These are phyloP conservation scores for Barnettozyma pratensis DNA, from an alignment of 805 yeast genomes.

Conservation along the genomic window DNA sequence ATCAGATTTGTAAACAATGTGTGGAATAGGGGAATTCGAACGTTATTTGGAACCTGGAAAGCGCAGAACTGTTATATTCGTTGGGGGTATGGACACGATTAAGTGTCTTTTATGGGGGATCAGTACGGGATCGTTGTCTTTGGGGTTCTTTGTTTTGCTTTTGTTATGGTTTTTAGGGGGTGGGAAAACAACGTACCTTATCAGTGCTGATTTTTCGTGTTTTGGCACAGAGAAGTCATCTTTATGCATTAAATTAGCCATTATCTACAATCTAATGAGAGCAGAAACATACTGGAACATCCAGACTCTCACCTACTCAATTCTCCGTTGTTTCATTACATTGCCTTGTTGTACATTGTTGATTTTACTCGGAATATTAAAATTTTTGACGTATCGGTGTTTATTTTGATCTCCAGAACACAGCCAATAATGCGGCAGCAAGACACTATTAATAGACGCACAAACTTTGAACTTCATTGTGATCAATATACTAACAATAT, in stretches of 20 bases:
- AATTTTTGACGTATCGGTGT: not conserved
- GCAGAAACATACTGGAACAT: too few species aligned
- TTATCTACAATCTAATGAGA: too few species aligned
- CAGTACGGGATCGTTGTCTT: not conserved
- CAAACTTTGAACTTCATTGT: not conserved
- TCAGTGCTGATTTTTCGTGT: not conserved
- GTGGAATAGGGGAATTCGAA: not conserved
- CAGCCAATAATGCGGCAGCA: not conserved
- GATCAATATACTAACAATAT: slow-evolving; percentile 9
- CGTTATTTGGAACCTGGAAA: not conserved
- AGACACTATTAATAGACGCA: not conserved
- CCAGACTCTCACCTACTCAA: not conserved
- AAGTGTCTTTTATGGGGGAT: not conserved
- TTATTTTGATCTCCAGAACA: not conserved
- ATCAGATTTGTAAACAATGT: not conserved
- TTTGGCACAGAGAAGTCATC: too few species aligned
- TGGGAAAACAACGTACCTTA: not conserved
- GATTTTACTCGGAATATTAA: not conserved
- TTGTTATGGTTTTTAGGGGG: not conserved
- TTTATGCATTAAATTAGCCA: too few species aligned
- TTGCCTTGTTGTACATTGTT: not conserved
- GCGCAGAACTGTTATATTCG: too few species aligned
- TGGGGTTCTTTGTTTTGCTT: not conserved
- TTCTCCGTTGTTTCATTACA: not conserved
- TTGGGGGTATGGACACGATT: too few species aligned